phyloP scores from a whole-genome alignment of 2,329 filamentous ascomycete species.

The Colletotrichum theobromicola region DNA sequence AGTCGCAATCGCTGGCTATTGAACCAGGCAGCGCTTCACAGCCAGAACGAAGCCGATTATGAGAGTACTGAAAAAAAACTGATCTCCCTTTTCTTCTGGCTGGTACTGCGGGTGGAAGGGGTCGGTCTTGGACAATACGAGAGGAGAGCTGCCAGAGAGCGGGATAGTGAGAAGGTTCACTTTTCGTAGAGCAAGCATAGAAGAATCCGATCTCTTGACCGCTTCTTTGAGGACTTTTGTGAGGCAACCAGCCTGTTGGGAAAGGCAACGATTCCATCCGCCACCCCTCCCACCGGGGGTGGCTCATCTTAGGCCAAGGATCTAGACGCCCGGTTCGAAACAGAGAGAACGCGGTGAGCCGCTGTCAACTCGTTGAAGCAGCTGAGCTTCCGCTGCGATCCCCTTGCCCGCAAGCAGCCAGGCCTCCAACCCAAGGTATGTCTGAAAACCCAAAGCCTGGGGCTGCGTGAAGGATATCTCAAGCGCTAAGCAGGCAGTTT shows the following conservation, averaged over 20 bases:
- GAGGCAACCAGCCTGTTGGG: constrained; percentile 5
- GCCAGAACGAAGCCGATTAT: background rate
- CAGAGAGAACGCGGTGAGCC: constrained; percentile 6
- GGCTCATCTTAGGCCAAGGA: background rate
- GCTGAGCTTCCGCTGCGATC: background rate
- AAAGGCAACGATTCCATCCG: background rate
- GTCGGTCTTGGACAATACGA: background rate
- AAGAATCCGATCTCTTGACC: background rate
- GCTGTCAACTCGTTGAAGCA: constrained; percentile 5
- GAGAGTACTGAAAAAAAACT: background rate
- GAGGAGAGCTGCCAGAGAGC: background rate
- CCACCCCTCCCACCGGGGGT: background rate
- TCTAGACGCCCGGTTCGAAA: background rate
- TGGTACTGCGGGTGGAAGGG: background rate
- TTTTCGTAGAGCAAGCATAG: background rate
- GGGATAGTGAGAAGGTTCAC: background rate
- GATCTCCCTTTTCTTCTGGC: background rate
- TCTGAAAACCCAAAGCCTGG: background rate
- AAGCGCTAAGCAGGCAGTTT: background rate
- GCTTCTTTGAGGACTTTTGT: constrained; percentile 7
- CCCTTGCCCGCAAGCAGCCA: background rate
- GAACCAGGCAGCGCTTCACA: background rate
- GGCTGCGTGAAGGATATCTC: background rate
- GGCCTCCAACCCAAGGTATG: background rate
- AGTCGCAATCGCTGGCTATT: background rate